A percentile compares a stretch with the other conserved stretches of the same genome.
Evolutionary conservation across 1,284 basidiomycete species (phyloP).

Genomic region (Omphalotus olearius): DNA sequence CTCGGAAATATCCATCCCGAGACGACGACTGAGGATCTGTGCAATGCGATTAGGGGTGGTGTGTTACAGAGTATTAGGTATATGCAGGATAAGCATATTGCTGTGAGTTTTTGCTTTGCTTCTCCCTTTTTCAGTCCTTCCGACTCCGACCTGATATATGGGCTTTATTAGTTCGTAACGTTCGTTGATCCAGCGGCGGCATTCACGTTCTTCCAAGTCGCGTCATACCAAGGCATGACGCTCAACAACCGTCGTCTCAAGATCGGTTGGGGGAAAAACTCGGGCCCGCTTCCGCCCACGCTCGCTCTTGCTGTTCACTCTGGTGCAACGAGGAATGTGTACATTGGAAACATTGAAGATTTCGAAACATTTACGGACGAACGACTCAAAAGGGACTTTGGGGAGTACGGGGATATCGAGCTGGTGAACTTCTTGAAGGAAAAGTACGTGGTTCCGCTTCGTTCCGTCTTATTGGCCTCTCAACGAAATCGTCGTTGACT

Average conservation of each 20-base stretch:
- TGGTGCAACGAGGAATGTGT: conserved; percentile 92
- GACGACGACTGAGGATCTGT: conserved; percentile 87
- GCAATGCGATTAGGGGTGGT: conserved; percentile 90
- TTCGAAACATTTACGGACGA: conserved; percentile 86
- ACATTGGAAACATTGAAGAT: conserved; percentile 90
- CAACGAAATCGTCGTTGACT: neutral
- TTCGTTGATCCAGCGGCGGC: conserved; percentile 89
- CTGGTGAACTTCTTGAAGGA: conserved; percentile 93
- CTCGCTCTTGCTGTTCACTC: conserved; percentile 84
- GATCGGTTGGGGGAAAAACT: conserved; percentile 93
- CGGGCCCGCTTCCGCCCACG: conserved; percentile 78
- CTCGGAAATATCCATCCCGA: conserved; percentile 93
- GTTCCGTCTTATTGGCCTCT: conserved; percentile 4
- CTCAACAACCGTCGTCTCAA: conserved; percentile 89
- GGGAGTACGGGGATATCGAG: conserved; percentile 92
- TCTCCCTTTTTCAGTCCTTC: conserved; percentile 7
- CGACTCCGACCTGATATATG: neutral
- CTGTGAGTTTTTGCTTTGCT: conserved; percentile 56
- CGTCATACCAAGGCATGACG: conserved; percentile 81
- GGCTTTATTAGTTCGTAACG: conserved; percentile 68
- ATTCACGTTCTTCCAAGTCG: conserved; percentile 88
- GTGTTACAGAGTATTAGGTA: conserved; percentile 88
- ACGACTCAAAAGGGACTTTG: conserved; percentile 84
- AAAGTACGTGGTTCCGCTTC: conserved; percentile 53
- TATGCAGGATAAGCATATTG: conserved; percentile 93